phyloP scores from a whole-genome alignment of 805 yeast genomes.

The Ogataea populi-albae region DNA sequence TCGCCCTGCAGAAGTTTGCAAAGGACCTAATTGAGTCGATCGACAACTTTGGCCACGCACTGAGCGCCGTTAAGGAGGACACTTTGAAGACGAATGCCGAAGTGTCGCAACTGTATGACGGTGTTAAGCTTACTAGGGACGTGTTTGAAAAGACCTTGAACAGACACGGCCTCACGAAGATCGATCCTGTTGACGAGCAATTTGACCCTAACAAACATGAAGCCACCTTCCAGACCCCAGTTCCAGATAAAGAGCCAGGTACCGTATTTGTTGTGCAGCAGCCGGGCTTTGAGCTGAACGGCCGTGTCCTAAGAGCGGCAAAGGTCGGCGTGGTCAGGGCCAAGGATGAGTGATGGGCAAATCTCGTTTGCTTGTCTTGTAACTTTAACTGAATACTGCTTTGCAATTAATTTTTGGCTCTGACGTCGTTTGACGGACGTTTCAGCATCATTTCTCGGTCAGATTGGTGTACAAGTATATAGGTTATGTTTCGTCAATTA shows the following conservation, averaged over 20 bases:
- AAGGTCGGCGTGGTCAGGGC: slow-evolving; percentile 90
- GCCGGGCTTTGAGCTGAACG: slow-evolving; percentile 80
- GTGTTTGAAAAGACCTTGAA: slow-evolving; percentile 80
- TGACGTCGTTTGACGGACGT: slow-evolving; percentile 48
- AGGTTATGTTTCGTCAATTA: slow-evolving; percentile 3
- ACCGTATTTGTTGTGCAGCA: slow-evolving; percentile 92
- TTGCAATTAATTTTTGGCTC: too few relatives aligned
- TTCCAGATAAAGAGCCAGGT: slow-evolving; percentile 87
- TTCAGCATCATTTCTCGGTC: slow-evolving; percentile 43
- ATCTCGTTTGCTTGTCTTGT: slow-evolving; percentile 33
- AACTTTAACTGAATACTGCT: too few relatives aligned
- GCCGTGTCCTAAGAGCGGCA: slow-evolving; percentile 90
- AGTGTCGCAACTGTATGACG: slow-evolving; percentile 74
- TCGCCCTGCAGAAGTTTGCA: slow-evolving; percentile 89
- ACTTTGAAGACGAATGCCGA: slow-evolving; percentile 57
- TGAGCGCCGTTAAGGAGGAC: slow-evolving; percentile 66
- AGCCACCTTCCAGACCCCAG: slow-evolving; percentile 85
- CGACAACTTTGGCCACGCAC: slow-evolving; percentile 87
- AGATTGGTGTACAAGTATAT: slow-evolving; percentile 4
- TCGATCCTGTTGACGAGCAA: slow-evolving; percentile 78
- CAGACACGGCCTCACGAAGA: slow-evolving; percentile 75
- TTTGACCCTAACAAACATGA: slow-evolving; percentile 93
- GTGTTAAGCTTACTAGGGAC: slow-evolving; percentile 85
- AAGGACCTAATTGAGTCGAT: slow-evolving; percentile 85
- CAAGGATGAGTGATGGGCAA: slow-evolving; percentile 28